Evolutionary conservation across 2,329 filamentous ascomycete genomes (phyloP).

Genomic region (Aspergillus caelatus): DNA sequence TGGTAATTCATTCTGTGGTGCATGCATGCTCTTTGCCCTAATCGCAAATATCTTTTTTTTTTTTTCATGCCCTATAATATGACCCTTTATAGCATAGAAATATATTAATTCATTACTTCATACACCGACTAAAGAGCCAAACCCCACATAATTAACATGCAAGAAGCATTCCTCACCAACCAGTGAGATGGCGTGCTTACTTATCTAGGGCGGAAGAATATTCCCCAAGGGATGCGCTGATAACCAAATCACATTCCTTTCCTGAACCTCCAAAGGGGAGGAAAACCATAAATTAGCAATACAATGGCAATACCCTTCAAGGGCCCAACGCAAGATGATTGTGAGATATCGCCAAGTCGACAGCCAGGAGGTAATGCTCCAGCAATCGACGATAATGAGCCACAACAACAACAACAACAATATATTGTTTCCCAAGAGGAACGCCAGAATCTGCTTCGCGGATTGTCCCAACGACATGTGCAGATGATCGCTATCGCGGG

Average conservation of each 20-base stretch:
- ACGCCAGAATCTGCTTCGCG: slow-evolving; percentile 50
- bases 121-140: neutral
- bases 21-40: neutral
- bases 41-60: neutral
- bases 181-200: neutral
- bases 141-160: neutral
- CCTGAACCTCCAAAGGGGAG: neutral
- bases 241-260: neutral
- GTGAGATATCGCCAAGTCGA: neutral
- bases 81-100: neutral
- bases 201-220: neutral
- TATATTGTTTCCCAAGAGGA: slow-evolving; percentile 44
- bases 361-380: neutral
- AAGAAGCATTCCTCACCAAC: neutral
- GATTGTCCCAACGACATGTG: slow-evolving; percentile 49
- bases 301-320: neutral
- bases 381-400: neutral
- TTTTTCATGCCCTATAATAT: neutral
- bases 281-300: neutral
- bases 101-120: neutral
- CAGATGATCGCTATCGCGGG: slow-evolving; percentile 50
- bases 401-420: neutral
- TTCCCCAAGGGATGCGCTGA: neutral
- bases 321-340: neutral
- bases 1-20: too few species aligned